Percentiles rank a stretch among this genome's conserved stretches.
These are phyloP conservation scores for Tetracladium marchalianum DNA, from an alignment of 495 filamentous ascomycete genomes.

Conservation along the genomic window DNA sequence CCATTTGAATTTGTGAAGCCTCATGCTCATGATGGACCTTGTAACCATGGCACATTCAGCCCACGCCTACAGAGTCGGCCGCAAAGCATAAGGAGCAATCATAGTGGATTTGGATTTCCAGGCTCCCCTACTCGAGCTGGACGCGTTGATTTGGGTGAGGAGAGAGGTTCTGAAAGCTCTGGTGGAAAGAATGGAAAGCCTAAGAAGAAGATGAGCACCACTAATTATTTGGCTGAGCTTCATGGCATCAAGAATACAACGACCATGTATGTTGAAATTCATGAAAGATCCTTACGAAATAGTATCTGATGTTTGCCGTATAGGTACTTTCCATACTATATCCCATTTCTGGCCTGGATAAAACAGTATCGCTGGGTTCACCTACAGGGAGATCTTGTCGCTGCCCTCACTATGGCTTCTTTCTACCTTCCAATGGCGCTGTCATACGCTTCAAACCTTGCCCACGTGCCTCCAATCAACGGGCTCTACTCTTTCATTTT, in stretches of 20 bases:
- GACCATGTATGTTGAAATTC: conserved; percentile 38
- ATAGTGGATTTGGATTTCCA: conserved; percentile 22
- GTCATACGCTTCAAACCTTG: conserved; percentile 87
- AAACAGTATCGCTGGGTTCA: conserved; percentile 71
- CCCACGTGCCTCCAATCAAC: conserved; percentile 85
- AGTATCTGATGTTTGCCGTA: conserved; percentile 7
- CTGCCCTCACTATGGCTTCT: conserved; percentile 82
- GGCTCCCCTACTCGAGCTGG: conserved; percentile 1
- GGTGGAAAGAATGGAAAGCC: conserved; percentile 24
- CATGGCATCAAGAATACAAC: conserved; percentile 49
- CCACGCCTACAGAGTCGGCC: conserved; percentile 45
- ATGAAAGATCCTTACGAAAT: neutral
- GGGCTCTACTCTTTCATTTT: conserved; percentile 94
- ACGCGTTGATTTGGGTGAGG: neutral
- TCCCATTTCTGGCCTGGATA: conserved; percentile 86
- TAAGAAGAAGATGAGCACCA: conserved; percentile 52
- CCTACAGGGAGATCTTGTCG: conserved; percentile 76
- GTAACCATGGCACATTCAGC: conserved; percentile 74
- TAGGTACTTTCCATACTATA: conserved; percentile 89
- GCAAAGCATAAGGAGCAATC: conserved; percentile 29
- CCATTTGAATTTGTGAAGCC: conserved; percentile 21
- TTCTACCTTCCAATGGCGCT: conserved; percentile 98
- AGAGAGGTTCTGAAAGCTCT: conserved; percentile 3
- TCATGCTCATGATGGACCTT: conserved; percentile 37
- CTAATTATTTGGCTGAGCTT: conserved; percentile 48